Base-by-base conservation (phyloP, 768 basidiomycete species). In the Rhizopogon sp. region DNA sequence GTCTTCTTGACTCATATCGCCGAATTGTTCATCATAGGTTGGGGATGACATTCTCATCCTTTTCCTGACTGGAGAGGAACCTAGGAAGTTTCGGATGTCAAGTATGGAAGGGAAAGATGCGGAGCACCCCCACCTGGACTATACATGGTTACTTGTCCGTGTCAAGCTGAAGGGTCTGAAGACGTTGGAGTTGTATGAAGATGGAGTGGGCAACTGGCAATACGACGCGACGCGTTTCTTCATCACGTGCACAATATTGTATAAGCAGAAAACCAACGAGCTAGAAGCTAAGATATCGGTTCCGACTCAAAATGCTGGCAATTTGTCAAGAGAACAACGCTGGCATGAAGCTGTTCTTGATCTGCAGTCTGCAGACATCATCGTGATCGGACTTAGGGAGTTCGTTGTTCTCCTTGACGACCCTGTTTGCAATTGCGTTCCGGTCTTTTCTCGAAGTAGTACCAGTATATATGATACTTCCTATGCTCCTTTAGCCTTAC, bases 21-120 rank as follows among this genome's bases (percentile, higher is more conserved):
- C 70, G 22, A 80, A 62, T 58, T 78, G 78, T 44, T 76, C 72
- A 57, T 86, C 85, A 57, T 83, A 85, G 20, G 80, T 80, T 1
- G 87, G 85, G 0, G 85, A 87, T 0, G 85, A 84, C 29, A 86
- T 75, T 41, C 86, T 75, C 59, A 80, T 79, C 20, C 82, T 76
- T 68, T 88, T 88, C 40, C 73, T 72, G 9, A 72, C 63, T n/a
- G 79, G 80, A 41, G 62, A 52, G 50, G 55, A 61, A 40, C 39
- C 58, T 59, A 28, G 1, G 22, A 43, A 37, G 17, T 39, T 17
- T 6, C 9, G 1, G 4, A 17, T 35, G 37, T 33, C 9, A 55
- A 37, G n/a, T 3, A 22, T 44, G 17, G 29, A 29, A 2, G 0
- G 31, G 0, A 35, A 16, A 20, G 33, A 14, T 11, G 4, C 9